These are phyloP conservation scores for Mallotus japonicus DNA, from an alignment of 441 rosid species.

Conservation along the genomic window DNA sequence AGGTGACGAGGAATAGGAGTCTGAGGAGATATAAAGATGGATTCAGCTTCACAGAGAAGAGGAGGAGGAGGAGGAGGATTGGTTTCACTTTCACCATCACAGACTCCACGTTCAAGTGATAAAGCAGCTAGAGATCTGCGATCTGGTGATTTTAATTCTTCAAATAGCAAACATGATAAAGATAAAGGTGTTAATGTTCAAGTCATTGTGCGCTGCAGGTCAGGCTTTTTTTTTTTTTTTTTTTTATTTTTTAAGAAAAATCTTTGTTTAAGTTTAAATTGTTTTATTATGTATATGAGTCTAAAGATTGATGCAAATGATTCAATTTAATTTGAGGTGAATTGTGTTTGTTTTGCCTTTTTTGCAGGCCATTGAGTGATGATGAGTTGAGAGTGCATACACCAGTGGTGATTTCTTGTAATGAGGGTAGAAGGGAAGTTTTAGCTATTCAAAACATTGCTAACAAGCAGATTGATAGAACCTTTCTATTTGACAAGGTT, in stretches of 20 bases:
- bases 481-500: conserved; percentile 94
- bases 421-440: conserved; percentile 86
- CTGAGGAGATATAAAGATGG: conserved; percentile 39
- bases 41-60: conserved; percentile 53
- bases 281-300: too few relatives aligned
- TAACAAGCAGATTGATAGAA: conserved; percentile 94
- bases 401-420: conserved; percentile 80
- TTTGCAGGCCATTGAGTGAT: conserved; percentile 75
- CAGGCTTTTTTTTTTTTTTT: too few relatives aligned
- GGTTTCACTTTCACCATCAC: conserved; percentile 74
- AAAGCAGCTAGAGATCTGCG: conserved; percentile 82
- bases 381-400: conserved; percentile 77
- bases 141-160: conserved; percentile 69
- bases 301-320: too few relatives aligned
- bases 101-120: conserved; percentile 88
- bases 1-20: not conserved
- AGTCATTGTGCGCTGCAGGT: conserved; percentile 98
- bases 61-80: conserved; percentile 76
- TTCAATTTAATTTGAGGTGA: not conserved
- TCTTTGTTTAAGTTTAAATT: too few relatives aligned
- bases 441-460: conserved; percentile 80
- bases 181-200: conserved; percentile 97
- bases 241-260: not conserved
- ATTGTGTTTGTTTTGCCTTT: conserved; percentile 5
- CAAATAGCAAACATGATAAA: conserved; percentile 64